A percentile compares a stretch with the other conserved stretches of the same genome.
Evolutionary conservation across 305 asterid genomes (phyloP).

Genomic region (Solanum hybrid): DNA sequence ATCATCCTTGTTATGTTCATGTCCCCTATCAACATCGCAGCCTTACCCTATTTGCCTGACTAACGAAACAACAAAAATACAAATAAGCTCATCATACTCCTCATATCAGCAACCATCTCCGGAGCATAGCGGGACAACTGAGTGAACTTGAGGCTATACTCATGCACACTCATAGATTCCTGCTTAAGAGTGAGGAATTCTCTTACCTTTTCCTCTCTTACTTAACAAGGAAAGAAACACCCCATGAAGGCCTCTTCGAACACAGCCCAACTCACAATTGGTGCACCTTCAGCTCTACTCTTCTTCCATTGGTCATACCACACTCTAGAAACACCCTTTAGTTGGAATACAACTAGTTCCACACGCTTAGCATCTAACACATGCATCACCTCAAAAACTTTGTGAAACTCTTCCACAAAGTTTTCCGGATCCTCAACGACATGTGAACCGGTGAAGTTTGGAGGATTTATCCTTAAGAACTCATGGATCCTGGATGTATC

Average conservation of each 20-base stretch:
- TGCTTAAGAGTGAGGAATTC: neutral
- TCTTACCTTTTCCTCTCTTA: neutral
- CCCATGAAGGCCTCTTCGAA: neutral
- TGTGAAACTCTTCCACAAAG: neutral
- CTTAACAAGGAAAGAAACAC: neutral
- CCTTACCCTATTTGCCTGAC: neutral
- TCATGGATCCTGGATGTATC: neutral
- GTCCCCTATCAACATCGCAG: neutral
- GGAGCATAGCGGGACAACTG: neutral
- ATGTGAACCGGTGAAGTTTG: neutral
- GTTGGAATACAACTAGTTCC: neutral
- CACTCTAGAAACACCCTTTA: neutral
- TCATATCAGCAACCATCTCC: neutral
- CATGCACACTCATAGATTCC: neutral
- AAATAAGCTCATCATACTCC: neutral
- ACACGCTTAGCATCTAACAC: neutral
- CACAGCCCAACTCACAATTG: neutral
- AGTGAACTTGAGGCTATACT: neutral
- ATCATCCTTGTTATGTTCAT: neutral
- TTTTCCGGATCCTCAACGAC: neutral
- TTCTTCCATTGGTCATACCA: neutral
- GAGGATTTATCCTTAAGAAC: neutral
- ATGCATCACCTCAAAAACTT: neutral
- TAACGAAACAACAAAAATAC: no score
- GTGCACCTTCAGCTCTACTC: neutral